Evolutionary conservation across 2,329 filamentous ascomycete genomes (phyloP), one percentile per base, ranked within the genome.

Genomic region (Fusarium graminum): DNA sequence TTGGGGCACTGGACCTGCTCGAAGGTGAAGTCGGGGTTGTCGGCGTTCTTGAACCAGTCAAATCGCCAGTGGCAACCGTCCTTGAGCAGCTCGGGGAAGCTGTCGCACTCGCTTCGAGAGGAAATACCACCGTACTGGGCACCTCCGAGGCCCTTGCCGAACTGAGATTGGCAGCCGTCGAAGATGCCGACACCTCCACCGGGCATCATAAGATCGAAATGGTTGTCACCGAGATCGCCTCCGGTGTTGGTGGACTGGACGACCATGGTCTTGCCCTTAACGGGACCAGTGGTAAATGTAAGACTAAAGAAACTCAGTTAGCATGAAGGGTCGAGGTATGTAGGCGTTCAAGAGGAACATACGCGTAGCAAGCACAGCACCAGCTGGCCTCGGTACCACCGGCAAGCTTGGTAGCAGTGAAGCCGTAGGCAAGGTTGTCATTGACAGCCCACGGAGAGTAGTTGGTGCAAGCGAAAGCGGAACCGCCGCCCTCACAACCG

Each of bases 301-400:
- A 89, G 76, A 28, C 74, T 76, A 9, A 4, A 19, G 25, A 22
- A 38, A 9, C 11, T 29, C 9, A 11, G 51, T 66, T 17, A 66
- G 65, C 51, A 38, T 28, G 5, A 36, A 19, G 4, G 19, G 3
- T 11, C 6, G 4, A 8, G 10, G 13, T 17, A 22, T 11, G 3
- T 14, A 22, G 3, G 2, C 7, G 26, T 26, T 4, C 6, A 6
- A 14, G 5, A 6, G 14, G 39, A 17, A 70, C 77, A 71, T 46
- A 80, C 77, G 85, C 81, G 71, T 89, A 90, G 76, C 88, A 90
- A 47, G 83, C 84, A 73, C 89, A 91, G 78, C 89, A 91, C 85
- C 87, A 89, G n/a, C 77, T 81, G 2, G 80, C 77, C 74, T 90
- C 88, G 4, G 79, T 83, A 39, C 82, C 81, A 22, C 86, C 86